Evolutionary conservation across 2,329 filamentous ascomycete genomes (phyloP).

Genomic region (Claviceps humidiphila): DNA sequence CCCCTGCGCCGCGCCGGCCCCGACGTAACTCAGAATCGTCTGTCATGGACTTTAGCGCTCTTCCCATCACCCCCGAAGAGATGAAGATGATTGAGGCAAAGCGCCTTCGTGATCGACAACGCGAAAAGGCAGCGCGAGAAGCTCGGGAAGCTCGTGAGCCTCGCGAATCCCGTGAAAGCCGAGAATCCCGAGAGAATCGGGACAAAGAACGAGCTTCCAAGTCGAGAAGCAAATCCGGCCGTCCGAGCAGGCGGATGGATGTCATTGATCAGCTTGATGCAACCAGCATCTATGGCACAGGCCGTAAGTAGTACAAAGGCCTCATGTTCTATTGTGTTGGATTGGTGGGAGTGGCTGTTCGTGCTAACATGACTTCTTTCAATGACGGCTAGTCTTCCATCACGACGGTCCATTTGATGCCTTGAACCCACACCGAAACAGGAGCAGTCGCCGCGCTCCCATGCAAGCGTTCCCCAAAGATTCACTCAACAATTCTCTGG

Average conservation of each 20-base stretch:
- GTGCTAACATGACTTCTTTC: neutral
- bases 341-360: too few relatives aligned
- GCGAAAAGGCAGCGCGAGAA: constrained; percentile 9
- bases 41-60: constrained; percentile 43
- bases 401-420: constrained; percentile 97
- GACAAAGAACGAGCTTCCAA: constrained; percentile 22
- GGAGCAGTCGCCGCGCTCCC: constrained; percentile 68
- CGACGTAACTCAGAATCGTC: constrained; percentile 75
- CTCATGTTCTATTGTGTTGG: neutral
- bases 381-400: constrained; percentile 60
- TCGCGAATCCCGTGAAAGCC: constrained; percentile 31
- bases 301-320: constrained; percentile 45
- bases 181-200: constrained; percentile 32
- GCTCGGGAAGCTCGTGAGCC: constrained; percentile 10
- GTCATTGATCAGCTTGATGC: constrained; percentile 95
- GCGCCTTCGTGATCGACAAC: constrained; percentile 13
- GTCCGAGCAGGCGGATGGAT: constrained; percentile 49
- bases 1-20: constrained; percentile 32
- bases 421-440: constrained; percentile 86
- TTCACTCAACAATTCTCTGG: constrained; percentile 83
- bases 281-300: constrained; percentile 87
- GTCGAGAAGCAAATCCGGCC: constrained; percentile 36
- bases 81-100: constrained; percentile 25
- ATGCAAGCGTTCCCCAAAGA: constrained; percentile 95
- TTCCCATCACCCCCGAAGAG: constrained; percentile 44